Percentiles rank a stretch among this genome's conserved stretches.
Evolutionary conservation across 1,284 basidiomycete species (phyloP).

Genomic region (Tylopilus sp.): DNA sequence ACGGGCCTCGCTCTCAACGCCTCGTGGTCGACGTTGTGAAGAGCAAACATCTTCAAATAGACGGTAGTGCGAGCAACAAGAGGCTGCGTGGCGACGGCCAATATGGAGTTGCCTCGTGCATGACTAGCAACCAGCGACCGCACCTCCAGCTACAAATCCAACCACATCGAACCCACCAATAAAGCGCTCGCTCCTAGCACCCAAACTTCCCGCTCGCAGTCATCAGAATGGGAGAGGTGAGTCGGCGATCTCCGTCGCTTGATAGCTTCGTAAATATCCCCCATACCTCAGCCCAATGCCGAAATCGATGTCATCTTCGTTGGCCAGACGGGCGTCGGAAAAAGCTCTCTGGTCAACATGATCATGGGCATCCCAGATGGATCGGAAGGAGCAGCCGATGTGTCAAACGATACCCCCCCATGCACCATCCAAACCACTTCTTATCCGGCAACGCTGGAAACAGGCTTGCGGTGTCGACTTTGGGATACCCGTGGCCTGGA

Average conservation of each 20-base stretch:
- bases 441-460: slow-evolving; percentile 10
- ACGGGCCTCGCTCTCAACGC: not conserved
- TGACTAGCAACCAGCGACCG: not conserved
- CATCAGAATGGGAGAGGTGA: slow-evolving; percentile 20
- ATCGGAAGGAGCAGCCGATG: slow-evolving; percentile 8
- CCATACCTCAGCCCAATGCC: slow-evolving; percentile 4
- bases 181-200: not conserved
- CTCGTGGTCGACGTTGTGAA: not conserved
- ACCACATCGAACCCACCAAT: slow-evolving; percentile 5
- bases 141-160: slow-evolving; percentile 1
- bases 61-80: not conserved
- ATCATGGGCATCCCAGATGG: slow-evolving; percentile 14
- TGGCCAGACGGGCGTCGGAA: slow-evolving; percentile 27
- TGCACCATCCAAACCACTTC: slow-evolving; percentile 18
- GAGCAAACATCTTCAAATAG: slow-evolving; percentile 14
- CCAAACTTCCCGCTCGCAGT: not conserved
- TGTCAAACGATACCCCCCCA: slow-evolving; percentile 17
- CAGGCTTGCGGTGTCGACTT: slow-evolving; percentile 12
- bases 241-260: slow-evolving; percentile 1
- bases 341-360: slow-evolving; percentile 30
- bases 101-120: slow-evolving; percentile 31
- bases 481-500: slow-evolving; percentile 30
- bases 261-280: slow-evolving; percentile 4
- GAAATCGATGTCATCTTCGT: slow-evolving; percentile 24
- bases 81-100: slow-evolving; percentile 4